phyloP scores from a whole-genome alignment of 2,329 filamentous ascomycete species.

The Aspergillus niger region DNA sequence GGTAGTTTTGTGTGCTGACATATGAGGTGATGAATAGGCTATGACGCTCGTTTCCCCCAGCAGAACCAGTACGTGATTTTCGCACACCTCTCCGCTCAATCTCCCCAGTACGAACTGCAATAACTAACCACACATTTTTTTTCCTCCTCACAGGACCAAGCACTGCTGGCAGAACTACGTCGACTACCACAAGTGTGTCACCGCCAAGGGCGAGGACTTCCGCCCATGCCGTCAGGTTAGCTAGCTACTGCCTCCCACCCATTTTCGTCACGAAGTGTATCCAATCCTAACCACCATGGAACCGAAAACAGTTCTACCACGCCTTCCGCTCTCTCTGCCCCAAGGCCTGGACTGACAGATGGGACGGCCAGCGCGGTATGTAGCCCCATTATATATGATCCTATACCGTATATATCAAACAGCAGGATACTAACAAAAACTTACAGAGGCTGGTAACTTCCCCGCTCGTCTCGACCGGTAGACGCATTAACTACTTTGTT shows the following conservation, averaged over 20 bases:
- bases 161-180: conserved; percentile 99
- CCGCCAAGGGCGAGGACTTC: conserved; percentile 98
- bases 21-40: conserved; percentile 62
- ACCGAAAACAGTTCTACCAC: conserved; percentile 74
- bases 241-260: neutral
- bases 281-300: neutral
- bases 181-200: conserved; percentile 99
- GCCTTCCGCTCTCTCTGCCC: conserved; percentile 98
- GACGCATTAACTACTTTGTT: conserved; percentile 26
- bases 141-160: conserved; percentile 64
- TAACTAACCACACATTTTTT: neutral
- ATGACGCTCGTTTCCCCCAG: conserved; percentile 99
- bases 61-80: conserved; percentile 63
- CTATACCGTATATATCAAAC: neutral
- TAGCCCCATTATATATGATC: conserved; percentile 20
- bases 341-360: conserved; percentile 87
- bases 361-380: conserved; percentile 96
- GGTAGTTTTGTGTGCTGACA: conserved; percentile 28
- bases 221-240: conserved; percentile 91
- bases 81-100: neutral
- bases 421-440: conserved; percentile 15
- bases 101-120: neutral
- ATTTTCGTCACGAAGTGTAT: neutral
- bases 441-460: conserved; percentile 58
- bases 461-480: conserved; percentile 53